Conservation (phyloP, 257 asterid species). For the Solanum corneliomulleri region DNA sequence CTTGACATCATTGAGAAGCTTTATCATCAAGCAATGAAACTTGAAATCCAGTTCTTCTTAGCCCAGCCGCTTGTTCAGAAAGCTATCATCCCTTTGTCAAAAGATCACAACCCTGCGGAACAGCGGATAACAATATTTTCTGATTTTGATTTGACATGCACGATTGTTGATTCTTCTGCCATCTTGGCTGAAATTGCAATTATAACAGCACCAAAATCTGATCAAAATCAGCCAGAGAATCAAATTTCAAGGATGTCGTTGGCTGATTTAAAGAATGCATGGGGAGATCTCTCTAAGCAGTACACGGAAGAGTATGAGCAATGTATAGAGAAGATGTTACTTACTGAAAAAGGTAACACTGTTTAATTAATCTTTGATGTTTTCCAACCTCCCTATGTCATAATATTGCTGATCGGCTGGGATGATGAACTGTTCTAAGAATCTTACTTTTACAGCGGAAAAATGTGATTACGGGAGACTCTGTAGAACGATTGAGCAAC, state of each 20-base stretch:
- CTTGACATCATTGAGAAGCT: conserved; percentile 74
- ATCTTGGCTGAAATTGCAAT: conserved; percentile 93
- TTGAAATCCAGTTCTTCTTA: conserved; percentile 62
- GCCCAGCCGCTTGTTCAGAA: conserved; percentile 75
- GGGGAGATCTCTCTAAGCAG: conserved; percentile 67
- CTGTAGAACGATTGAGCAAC: conserved; percentile 42
- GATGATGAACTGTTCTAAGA: not conserved
- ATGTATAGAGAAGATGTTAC: conserved; percentile 63
- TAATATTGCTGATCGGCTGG: not conserved
- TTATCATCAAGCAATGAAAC: conserved; percentile 82
- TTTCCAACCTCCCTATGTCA: not conserved
- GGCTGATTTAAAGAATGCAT: conserved; percentile 51
- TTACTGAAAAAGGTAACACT: conserved; percentile 35
- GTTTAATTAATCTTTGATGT: not conserved
- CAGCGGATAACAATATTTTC: conserved; percentile 61
- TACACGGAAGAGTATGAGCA: conserved; percentile 86
- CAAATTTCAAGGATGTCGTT: conserved; percentile 62
- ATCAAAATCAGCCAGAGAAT: conserved; percentile 42
- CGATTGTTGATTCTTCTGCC: conserved; percentile 86
- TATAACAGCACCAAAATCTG: conserved; percentile 56
- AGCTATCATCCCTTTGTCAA: conserved; percentile 54
- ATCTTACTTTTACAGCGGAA: conserved; percentile 36
- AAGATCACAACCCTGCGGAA: conserved; percentile 53
- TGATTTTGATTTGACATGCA: conserved; percentile 93
- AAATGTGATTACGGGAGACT: conserved; percentile 48